Evolutionary conservation across 2,329 filamentous ascomycete genomes (phyloP).

Genomic region (Apiospora marii): DNA sequence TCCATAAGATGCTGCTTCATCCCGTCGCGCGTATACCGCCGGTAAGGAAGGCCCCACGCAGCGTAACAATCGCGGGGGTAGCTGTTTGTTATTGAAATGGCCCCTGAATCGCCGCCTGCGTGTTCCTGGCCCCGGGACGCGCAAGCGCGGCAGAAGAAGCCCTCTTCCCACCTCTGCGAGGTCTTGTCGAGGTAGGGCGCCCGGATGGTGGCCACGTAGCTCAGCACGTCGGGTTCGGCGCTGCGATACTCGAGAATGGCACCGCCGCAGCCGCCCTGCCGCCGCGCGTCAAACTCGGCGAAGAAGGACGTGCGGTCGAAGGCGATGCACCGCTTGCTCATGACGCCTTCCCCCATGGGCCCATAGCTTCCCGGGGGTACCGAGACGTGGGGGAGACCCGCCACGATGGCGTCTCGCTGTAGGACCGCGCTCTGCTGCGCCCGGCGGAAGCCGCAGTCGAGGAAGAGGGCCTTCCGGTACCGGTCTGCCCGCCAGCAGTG

Average conservation of each 20-base stretch:
- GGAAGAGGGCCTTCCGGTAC: neutral
- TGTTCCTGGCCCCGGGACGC: neutral
- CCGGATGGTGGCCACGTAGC: neutral
- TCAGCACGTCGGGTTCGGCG: neutral
- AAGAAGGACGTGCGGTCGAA: slow-evolving; percentile 5
- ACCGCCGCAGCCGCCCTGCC: neutral
- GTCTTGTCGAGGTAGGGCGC: neutral
- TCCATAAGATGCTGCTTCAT: neutral
- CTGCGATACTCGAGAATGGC: neutral
- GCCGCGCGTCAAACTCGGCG: neutral
- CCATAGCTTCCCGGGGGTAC: neutral
- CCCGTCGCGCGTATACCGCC: neutral
- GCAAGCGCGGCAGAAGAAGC: slow-evolving; percentile 12
- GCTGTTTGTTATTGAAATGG: neutral
- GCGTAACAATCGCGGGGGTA: neutral
- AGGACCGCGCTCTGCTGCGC: neutral
- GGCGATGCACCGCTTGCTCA: neutral
- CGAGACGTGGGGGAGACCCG: neutral
- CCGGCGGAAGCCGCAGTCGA: neutral
- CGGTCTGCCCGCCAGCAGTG: neutral
- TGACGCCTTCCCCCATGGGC: neutral
- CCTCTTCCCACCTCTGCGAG: neutral
- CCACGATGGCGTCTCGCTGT: neutral
- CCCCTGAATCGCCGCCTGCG: neutral
- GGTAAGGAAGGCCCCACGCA: slow-evolving; percentile 4